Conservation (phyloP, 108 stramenopile genomes). For the Conticribra guillardii region DNA sequence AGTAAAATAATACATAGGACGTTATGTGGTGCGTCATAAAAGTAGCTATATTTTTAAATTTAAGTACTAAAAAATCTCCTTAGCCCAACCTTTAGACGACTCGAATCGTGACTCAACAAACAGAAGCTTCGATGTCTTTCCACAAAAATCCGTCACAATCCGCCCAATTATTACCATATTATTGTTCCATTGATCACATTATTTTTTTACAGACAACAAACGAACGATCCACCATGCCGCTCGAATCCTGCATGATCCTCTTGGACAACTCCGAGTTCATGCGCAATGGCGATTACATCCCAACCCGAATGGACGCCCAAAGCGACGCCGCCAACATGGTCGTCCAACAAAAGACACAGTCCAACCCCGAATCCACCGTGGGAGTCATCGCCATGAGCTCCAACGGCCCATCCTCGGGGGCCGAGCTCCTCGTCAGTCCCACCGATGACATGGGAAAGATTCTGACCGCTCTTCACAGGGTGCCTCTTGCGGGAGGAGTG, state of each 20-base stretch:
- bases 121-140: no score
- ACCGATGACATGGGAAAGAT: slow-evolving; percentile 97
- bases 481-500: slow-evolving; percentile 50
- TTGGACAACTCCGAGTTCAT: slow-evolving; percentile 98
- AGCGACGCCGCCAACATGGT: slow-evolving; percentile 96
- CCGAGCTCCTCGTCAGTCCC: slow-evolving; percentile 90
- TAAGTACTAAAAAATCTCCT: no score
- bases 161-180: no score
- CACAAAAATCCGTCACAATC: no score
- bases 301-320: slow-evolving; percentile 97
- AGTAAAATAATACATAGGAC: no score
- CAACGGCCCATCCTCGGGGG: slow-evolving; percentile 66
- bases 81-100: no score
- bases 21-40: no score
- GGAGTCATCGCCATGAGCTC: slow-evolving; percentile 84
- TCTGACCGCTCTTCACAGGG: slow-evolving; percentile 77
- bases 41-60: no score
- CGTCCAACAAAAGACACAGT: slow-evolving; percentile 89
- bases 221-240: slow-evolving; percentile 71
- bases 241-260: slow-evolving; percentile 97
- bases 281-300: slow-evolving; percentile 98
- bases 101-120: no score
- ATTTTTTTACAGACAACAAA: no score
- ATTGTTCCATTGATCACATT: no score
- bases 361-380: slow-evolving; percentile 97